These are phyloP conservation scores for Chamaenerion angustifolium DNA, from an alignment of 345 rosid species.

Conservation along the genomic window DNA sequence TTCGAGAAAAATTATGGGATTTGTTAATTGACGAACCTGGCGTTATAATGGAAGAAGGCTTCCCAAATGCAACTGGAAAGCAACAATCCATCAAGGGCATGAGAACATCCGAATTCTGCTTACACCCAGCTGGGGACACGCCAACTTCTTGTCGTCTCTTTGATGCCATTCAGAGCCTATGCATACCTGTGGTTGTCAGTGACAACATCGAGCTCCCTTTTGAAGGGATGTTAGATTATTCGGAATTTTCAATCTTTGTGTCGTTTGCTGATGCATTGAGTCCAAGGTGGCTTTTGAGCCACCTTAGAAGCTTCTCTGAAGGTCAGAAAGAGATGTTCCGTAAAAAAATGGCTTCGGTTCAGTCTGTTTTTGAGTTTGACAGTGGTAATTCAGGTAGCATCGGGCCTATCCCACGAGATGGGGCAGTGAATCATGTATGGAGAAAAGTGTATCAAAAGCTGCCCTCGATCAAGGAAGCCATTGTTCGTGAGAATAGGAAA, in stretches of 20 bases:
- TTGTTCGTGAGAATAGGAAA: slow-evolving; percentile 56
- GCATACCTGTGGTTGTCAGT: slow-evolving; percentile 82
- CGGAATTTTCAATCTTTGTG: slow-evolving; percentile 61
- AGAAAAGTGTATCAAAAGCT: slow-evolving; percentile 63
- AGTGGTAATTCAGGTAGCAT: slow-evolving; percentile 46
- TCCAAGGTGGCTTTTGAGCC: slow-evolving; percentile 51
- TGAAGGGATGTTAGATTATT: slow-evolving; percentile 73
- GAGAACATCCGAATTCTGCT: slow-evolving; percentile 84
- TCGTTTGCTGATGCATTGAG: slow-evolving; percentile 62
- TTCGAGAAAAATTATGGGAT: slow-evolving; percentile 83
- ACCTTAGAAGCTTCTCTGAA: slow-evolving; percentile 42
- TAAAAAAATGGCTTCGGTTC: slow-evolving; percentile 40
- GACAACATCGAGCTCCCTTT: slow-evolving; percentile 84
- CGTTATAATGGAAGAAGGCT: slow-evolving; percentile 86
- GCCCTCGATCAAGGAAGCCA: slow-evolving; percentile 63
- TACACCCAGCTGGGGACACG: slow-evolving; percentile 97
- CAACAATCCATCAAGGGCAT: slow-evolving; percentile 82
- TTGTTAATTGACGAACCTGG: slow-evolving; percentile 44
- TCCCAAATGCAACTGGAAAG: slow-evolving; percentile 86
- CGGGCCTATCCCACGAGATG: slow-evolving; percentile 52
- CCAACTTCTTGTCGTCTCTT: slow-evolving; percentile 94
- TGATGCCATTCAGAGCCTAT: slow-evolving; percentile 90
- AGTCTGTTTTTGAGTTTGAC: slow-evolving; percentile 52
- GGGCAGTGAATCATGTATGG: slow-evolving; percentile 92
- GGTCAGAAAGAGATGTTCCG: slow-evolving; percentile 40